Conservation (phyloP, 1,284 basidiomycete genomes). For the Cryptococcus maquisensis region DNA sequence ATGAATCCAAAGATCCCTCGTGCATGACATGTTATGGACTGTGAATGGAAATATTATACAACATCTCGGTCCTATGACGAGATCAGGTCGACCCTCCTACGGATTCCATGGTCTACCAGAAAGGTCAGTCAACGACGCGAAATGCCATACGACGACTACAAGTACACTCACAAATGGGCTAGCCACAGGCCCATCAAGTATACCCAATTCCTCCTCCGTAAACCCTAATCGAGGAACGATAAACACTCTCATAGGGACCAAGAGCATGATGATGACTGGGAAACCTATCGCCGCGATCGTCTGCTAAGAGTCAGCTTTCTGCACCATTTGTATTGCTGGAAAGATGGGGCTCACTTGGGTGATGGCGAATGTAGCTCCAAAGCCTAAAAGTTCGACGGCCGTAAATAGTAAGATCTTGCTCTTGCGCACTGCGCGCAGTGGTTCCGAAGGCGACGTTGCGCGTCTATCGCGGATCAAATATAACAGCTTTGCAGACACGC, state of each 20-base stretch:
- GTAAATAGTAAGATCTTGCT: constrained; percentile 74
- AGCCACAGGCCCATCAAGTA: constrained; percentile 84
- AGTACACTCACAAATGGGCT: constrained; percentile 58
- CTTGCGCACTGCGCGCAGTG: constrained; percentile 68
- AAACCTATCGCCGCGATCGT: constrained; percentile 89
- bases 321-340: neutral
- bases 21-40: no score
- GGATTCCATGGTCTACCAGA: constrained; percentile 54
- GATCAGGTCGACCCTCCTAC: constrained; percentile 45
- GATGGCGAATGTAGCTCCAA: constrained; percentile 84
- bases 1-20: no score
- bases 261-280: constrained; percentile 79
- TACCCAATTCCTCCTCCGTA: constrained; percentile 69
- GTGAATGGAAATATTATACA: no score
- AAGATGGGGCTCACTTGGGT: constrained; percentile 58
- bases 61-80: no score
- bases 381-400: constrained; percentile 74
- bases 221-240: constrained; percentile 75
- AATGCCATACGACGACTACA: neutral
- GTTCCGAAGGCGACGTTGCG: constrained; percentile 62
- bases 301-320: constrained; percentile 48
- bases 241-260: constrained; percentile 75
- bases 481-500: constrained; percentile 76
- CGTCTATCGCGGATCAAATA: constrained; percentile 73
- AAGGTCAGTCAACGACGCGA: neutral